Evolutionary conservation across 1,284 basidiomycete genomes (phyloP).

Genomic region (Tausonia pullulans): DNA sequence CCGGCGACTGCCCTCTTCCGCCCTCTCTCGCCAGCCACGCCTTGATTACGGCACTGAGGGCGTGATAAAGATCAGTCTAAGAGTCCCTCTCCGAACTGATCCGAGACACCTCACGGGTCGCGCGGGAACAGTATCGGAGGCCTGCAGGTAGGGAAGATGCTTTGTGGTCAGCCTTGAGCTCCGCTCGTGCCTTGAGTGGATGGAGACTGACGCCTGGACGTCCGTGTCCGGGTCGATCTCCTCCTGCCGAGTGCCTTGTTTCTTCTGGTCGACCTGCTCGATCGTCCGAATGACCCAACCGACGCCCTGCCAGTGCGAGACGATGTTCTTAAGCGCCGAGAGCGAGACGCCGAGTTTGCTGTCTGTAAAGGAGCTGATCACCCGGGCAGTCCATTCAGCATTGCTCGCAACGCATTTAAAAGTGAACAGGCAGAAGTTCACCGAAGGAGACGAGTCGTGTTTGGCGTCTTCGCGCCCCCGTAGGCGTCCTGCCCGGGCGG

Average conservation of each 20-base stretch:
- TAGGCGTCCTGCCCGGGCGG: not conserved
- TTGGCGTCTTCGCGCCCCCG: conserved; percentile 13
- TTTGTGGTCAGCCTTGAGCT: not conserved
- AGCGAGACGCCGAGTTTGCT: conserved; percentile 13
- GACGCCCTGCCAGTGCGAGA: conserved; percentile 12
- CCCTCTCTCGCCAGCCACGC: conserved; percentile 11
- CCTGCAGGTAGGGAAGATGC: too few species aligned
- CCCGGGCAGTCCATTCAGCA: not conserved
- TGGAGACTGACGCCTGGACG: not conserved
- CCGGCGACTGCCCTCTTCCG: not conserved
- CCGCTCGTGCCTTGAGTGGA: not conserved
- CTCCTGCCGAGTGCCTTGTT: conserved; percentile 6
- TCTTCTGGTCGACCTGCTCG: conserved; percentile 16
- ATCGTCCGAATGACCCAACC: conserved; percentile 16
- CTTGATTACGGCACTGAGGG: conserved; percentile 1
- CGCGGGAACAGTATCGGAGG: not conserved
- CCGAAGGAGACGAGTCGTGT: not conserved
- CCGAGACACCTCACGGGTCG: not conserved
- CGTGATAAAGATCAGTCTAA: not conserved
- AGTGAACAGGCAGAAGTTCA: not conserved
- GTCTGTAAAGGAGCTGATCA: conserved; percentile 1
- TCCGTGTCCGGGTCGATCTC: conserved; percentile 15
- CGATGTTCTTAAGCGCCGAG: conserved; percentile 8
- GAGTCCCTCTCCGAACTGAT: not conserved
- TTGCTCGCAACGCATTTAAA: not conserved